A percentile compares a stretch with the other conserved stretches of the same genome.
phyloP scores from a whole-genome alignment of 352 stramenopile species.

The Thalassiosira sp. region DNA sequence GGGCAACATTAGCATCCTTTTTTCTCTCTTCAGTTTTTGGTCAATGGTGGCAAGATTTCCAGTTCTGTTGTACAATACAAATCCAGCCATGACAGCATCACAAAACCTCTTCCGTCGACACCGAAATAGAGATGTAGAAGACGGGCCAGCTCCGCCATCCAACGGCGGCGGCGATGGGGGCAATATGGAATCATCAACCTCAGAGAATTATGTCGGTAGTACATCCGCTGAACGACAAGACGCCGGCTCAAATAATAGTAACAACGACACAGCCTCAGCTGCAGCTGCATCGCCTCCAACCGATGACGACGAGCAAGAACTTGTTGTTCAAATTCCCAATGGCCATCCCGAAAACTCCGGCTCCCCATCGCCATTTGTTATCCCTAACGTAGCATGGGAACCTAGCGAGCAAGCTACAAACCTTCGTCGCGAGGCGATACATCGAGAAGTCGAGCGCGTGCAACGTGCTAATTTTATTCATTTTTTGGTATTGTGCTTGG shows the following conservation, averaged over 20 bases:
- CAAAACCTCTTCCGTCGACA: constrained; percentile 27
- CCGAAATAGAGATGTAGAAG: constrained; percentile 8
- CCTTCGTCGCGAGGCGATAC: constrained; percentile 32
- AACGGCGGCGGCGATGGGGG: background rate
- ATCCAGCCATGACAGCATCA: constrained; percentile 5
- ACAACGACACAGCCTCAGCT: background rate
- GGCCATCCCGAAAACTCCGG: background rate
- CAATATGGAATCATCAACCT: background rate
- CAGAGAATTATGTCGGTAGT: background rate
- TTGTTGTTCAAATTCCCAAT: constrained; percentile 40
- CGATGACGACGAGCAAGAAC: constrained; percentile 38
- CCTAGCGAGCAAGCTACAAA: constrained; percentile 15
- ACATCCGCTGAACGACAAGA: background rate
- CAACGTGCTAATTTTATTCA: constrained; percentile 78
- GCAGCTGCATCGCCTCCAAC: background rate
- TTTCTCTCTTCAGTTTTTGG: background rate
- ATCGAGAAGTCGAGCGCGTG: constrained; percentile 50
- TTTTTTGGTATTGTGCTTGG: constrained; percentile 75
- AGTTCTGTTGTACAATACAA: background rate
- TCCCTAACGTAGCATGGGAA: constrained; percentile 18
- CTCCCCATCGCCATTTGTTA: constrained; percentile 2
- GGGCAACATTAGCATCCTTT: too few species aligned
- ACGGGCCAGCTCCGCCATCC: constrained; percentile 6
- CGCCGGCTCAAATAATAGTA: background rate
- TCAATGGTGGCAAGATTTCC: background rate